Conservation (phyloP, 116 monocot genomes). For the Iris pallida region DNA sequence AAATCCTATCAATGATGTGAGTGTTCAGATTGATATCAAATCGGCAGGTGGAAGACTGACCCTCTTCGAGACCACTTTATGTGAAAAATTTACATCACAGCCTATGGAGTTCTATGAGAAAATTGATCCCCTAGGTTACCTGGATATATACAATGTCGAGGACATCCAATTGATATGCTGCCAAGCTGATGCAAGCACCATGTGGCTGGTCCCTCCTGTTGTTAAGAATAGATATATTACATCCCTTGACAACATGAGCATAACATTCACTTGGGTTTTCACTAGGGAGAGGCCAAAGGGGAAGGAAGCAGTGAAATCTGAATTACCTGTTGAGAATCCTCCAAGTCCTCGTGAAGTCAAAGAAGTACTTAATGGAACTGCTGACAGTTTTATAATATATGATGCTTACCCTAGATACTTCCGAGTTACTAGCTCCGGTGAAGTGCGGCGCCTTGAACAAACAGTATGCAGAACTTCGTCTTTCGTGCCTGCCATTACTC, state of each 20-base stretch:
- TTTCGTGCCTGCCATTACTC: background rate
- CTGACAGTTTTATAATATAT: slow-evolving; percentile 43
- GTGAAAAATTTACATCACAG: slow-evolving; percentile 57
- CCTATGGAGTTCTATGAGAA: slow-evolving; percentile 24
- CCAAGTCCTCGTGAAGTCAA: slow-evolving; percentile 43
- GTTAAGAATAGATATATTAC: slow-evolving; percentile 54
- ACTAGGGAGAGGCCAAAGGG: slow-evolving; percentile 93
- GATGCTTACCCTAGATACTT: slow-evolving; percentile 81
- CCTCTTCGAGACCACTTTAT: slow-evolving; percentile 67
- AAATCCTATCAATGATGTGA: slow-evolving; percentile 83
- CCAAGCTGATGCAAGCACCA: slow-evolving; percentile 79
- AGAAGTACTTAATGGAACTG: slow-evolving; percentile 66
- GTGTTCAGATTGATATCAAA: slow-evolving; percentile 81
- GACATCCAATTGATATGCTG: slow-evolving; percentile 97
- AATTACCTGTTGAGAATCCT: slow-evolving; percentile 31
- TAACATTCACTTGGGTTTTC: slow-evolving; percentile 80
- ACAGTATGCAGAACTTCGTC: slow-evolving; percentile 35
- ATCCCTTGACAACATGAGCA: slow-evolving; percentile 49
- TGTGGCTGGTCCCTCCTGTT: slow-evolving; percentile 75
- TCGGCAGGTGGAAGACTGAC: slow-evolving; percentile 64
- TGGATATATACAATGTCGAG: slow-evolving; percentile 66
- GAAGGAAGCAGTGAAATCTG: slow-evolving; percentile 89
- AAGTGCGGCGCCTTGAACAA: slow-evolving; percentile 74
- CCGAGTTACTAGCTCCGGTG: slow-evolving; percentile 90
- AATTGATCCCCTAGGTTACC: slow-evolving; percentile 40